Evolutionary conservation across 192 early-diverging fungal genomes (phyloP).

Genomic region (Coemansia sp.): DNA sequence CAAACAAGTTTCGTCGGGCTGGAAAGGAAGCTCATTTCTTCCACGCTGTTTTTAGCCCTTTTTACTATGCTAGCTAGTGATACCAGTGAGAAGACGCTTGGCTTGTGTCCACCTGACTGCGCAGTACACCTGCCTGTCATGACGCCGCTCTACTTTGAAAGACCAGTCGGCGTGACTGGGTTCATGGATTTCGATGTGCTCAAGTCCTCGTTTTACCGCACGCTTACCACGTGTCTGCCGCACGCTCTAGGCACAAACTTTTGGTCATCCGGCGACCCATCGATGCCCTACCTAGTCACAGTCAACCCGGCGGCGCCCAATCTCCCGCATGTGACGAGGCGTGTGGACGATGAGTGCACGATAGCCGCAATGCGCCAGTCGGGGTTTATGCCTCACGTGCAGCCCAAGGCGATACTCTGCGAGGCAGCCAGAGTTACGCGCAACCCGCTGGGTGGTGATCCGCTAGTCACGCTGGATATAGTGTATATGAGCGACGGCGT

Average conservation of each 20-base stretch:
- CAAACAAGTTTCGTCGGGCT: no score
- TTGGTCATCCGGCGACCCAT: not conserved
- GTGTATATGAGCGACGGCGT: constrained; percentile 36
- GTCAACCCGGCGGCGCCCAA: not conserved
- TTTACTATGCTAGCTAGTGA: constrained; percentile 1
- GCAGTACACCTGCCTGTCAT: not conserved
- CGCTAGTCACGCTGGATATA: constrained; percentile 19
- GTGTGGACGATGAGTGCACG: constrained; percentile 6
- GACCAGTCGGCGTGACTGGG: not conserved
- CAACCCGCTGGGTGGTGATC: constrained; percentile 27
- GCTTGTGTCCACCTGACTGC: not conserved
- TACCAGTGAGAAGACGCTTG: not conserved
- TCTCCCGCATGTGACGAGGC: constrained; percentile 6
- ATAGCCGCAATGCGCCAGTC: constrained; percentile 12
- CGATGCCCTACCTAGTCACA: constrained; percentile 2
- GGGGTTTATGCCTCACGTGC: constrained; percentile 10
- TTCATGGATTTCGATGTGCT: constrained; percentile 28
- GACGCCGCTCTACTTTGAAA: constrained; percentile 5
- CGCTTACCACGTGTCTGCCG: constrained; percentile 14
- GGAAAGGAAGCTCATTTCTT: not conserved
- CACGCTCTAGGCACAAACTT: constrained; percentile 14
- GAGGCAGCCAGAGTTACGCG: not conserved
- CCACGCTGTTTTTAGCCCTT: not conserved
- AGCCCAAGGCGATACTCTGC: constrained; percentile 10
- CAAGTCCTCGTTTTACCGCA: constrained; percentile 10